phyloP scores from a whole-genome alignment of 306 rosid species.

The Cicer bijugum region DNA sequence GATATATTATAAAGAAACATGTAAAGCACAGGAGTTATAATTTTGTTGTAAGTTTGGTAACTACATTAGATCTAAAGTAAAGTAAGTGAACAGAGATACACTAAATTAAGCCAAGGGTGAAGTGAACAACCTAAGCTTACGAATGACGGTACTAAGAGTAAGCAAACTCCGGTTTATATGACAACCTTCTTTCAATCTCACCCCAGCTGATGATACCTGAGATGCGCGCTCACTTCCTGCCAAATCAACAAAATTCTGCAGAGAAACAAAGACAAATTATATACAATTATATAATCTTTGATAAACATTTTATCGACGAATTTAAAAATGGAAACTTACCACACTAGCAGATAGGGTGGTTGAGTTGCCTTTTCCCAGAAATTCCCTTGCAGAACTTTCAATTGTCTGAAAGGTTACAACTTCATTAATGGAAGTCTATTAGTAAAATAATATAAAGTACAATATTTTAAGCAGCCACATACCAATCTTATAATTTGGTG shows the following conservation, averaged over 20 bases:
- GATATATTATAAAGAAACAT: conserved; percentile 12
- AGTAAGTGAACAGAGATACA: conserved; percentile 3
- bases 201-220: conserved; percentile 90
- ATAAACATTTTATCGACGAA: conserved; percentile 12
- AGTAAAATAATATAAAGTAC: conserved; percentile 33
- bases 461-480: conserved; percentile 32
- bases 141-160: conserved; percentile 92
- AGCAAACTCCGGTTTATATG: conserved; percentile 98
- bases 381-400: conserved; percentile 97
- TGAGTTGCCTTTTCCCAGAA: conserved; percentile 91
- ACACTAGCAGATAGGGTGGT: conserved; percentile 91
- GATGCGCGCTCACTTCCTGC: conserved; percentile 99
- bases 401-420: conserved; percentile 69
- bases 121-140: conserved; percentile 84
- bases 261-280: conserved; percentile 42
- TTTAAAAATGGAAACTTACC: conserved; percentile 57
- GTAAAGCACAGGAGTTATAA: conserved; percentile 8
- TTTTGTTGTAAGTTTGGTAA: neutral
- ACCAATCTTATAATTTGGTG: conserved; percentile 97
- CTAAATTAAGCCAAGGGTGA: conserved; percentile 44
- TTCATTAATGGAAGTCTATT: conserved; percentile 29
- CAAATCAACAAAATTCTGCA: conserved; percentile 95
- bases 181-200: conserved; percentile 96
- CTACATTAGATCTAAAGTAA: conserved; percentile 13
- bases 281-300: conserved; percentile 5